A percentile compares a stretch with the other conserved stretches of the same genome.
Conservation (phyloP, 2,329 filamentous ascomycete genomes). For the Macrophomina tecta region DNA sequence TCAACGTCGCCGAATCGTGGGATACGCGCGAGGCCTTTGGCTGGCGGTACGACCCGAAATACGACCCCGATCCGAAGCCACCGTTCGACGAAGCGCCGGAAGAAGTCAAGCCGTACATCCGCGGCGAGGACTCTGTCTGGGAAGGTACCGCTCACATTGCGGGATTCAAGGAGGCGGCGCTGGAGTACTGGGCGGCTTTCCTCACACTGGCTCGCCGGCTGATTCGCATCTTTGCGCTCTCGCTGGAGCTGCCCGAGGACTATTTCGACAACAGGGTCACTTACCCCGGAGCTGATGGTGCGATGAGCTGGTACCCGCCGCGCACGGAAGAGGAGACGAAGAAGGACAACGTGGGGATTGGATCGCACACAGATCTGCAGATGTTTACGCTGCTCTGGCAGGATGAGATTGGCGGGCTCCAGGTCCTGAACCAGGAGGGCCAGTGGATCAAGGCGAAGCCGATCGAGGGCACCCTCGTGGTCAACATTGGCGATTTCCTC, state of each 20-base stretch:
- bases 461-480: constrained; percentile 1
- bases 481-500: constrained; percentile 51
- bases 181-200: constrained; percentile 1
- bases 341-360: constrained; percentile 46
- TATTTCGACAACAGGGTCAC: constrained; percentile 47
- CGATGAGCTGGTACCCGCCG: constrained; percentile 52
- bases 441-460: constrained; percentile 7
- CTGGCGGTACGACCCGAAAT: constrained; percentile 1
- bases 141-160: neutral
- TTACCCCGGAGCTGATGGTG: constrained; percentile 44
- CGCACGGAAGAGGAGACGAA: neutral
- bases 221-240: constrained; percentile 45
- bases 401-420: constrained; percentile 36
- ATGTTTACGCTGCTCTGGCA: constrained; percentile 59
- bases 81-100: neutral
- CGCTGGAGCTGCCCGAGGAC: constrained; percentile 48
- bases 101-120: constrained; percentile 3
- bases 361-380: constrained; percentile 57
- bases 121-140: constrained; percentile 13
- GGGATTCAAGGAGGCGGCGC: constrained; percentile 6
- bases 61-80: constrained; percentile 9
- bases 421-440: constrained; percentile 4
- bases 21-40: constrained; percentile 16
- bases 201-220: neutral
- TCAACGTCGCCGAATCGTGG: constrained; percentile 6